A percentile compares a stretch with the other conserved stretches of the same genome.
These are phyloP conservation scores for Scedosporium apiospermum DNA, from an alignment of 2,329 filamentous ascomycete genomes.

Conservation along the genomic window DNA sequence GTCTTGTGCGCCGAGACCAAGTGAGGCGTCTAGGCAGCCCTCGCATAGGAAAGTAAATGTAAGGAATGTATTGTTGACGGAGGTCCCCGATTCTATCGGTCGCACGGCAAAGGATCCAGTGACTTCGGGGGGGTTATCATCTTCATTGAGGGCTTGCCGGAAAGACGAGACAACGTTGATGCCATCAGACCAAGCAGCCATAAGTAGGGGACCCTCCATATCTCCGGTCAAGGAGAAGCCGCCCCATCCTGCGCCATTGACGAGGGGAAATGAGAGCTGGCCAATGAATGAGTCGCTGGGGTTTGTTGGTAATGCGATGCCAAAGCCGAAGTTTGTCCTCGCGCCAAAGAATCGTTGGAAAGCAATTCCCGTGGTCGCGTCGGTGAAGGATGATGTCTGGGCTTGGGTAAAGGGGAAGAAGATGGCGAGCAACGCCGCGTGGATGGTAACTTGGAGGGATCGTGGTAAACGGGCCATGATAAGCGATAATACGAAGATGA, in stretches of 20 bases:
- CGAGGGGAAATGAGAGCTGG: slow-evolving; percentile 31
- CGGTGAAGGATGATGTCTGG: slow-evolving; percentile 6
- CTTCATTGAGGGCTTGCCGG: slow-evolving; percentile 21
- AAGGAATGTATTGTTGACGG: slow-evolving; percentile 30
- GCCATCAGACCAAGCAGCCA: slow-evolving; percentile 33
- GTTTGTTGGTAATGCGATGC: slow-evolving; percentile 30
- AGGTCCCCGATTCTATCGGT: slow-evolving; percentile 30
- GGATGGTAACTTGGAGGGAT: not conserved
- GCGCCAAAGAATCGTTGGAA: slow-evolving; percentile 27
- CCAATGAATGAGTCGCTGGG: slow-evolving; percentile 32
- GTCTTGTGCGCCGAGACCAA: slow-evolving; percentile 18
- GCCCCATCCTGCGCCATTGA: slow-evolving; percentile 32
- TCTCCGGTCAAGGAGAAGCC: slow-evolving; percentile 32
- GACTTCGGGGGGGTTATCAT: slow-evolving; percentile 28
- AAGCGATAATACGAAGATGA: not conserved
- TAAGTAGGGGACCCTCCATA: slow-evolving; percentile 34
- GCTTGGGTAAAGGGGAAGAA: not conserved
- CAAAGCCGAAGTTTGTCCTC: slow-evolving; percentile 18
- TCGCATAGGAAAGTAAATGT: slow-evolving; percentile 37
- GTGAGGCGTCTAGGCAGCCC: slow-evolving; percentile 19
- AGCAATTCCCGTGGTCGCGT: slow-evolving; percentile 8
- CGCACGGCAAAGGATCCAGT: slow-evolving; percentile 28
- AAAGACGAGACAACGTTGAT: slow-evolving; percentile 30
- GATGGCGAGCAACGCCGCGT: not conserved
- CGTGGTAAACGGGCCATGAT: not conserved